Percentiles rank a stretch among this genome's conserved stretches.
Evolutionary conservation across 2,329 filamentous ascomycete species (phyloP).

Genomic region (Trichoderma sp.): DNA sequence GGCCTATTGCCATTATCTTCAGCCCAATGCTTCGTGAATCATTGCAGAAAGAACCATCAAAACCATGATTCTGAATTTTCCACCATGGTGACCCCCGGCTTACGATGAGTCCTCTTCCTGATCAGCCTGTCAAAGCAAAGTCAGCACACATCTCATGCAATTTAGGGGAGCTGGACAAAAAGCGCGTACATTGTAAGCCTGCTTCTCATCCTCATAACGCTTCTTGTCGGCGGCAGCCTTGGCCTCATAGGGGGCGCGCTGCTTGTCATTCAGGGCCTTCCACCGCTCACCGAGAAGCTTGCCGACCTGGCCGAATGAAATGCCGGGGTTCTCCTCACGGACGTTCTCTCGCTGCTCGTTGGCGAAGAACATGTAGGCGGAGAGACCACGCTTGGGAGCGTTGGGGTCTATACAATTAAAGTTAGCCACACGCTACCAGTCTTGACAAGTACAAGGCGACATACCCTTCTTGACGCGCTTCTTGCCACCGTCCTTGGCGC

Average conservation of each 20-base stretch:
- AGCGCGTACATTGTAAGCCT: slow-evolving; percentile 75
- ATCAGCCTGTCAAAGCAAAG: slow-evolving; percentile 20
- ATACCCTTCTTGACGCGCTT: slow-evolving; percentile 58
- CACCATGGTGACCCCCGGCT: background rate
- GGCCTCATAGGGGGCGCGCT: slow-evolving; percentile 89
- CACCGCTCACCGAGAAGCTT: slow-evolving; percentile 98
- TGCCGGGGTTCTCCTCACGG: slow-evolving; percentile 95
- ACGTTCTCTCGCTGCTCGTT: slow-evolving; percentile 99
- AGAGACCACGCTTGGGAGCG: slow-evolving; percentile 97
- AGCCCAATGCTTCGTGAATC: slow-evolving; percentile 12
- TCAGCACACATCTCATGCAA: slow-evolving; percentile 13
- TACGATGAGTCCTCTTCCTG: slow-evolving; percentile 27
- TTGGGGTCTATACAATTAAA: slow-evolving; percentile 68
- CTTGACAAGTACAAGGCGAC: slow-evolving; percentile 26
- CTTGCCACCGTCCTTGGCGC: slow-evolving; percentile 54
- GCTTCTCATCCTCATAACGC: slow-evolving; percentile 98
- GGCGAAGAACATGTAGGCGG: slow-evolving; percentile 99
- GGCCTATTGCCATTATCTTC: slow-evolving; percentile 4
- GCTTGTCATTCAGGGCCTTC: slow-evolving; percentile 94
- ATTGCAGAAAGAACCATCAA: slow-evolving; percentile 8
- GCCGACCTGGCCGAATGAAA: slow-evolving; percentile 97
- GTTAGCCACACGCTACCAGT: slow-evolving; percentile 16
- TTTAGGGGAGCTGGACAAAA: background rate
- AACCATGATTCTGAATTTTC: slow-evolving; percentile 2
- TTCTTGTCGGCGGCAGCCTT: slow-evolving; percentile 98